Evolutionary conservation across 176 grass and related monocot genomes (phyloP).

Genomic region (Juncus inflexus): DNA sequence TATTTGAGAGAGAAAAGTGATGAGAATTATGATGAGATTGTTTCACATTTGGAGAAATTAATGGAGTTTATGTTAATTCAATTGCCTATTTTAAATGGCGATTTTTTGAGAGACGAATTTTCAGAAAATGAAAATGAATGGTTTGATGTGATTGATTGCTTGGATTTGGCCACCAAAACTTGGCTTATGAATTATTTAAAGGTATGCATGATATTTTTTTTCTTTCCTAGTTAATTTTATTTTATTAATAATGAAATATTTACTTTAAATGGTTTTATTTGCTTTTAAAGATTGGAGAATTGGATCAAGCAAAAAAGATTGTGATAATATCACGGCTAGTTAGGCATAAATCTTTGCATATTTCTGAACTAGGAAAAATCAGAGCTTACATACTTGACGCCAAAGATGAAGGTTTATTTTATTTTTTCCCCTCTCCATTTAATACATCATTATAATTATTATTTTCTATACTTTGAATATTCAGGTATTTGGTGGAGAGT

Average conservation of each 20-base stretch:
- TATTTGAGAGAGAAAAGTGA: conserved; percentile 48
- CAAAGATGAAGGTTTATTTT: conserved; percentile 58
- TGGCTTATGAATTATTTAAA: conserved; percentile 60
- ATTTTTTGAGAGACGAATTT: conserved; percentile 30
- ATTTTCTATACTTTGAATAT: too few species aligned
- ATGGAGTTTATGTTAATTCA: conserved; percentile 51
- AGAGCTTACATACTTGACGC: conserved; percentile 54
- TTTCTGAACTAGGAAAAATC: conserved; percentile 55
- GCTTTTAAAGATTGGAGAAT: conserved; percentile 47
- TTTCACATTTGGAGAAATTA: conserved; percentile 55
- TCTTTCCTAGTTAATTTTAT: conserved; percentile 2
- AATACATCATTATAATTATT: neutral
- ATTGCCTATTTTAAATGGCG: conserved; percentile 43
- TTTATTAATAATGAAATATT: neutral
- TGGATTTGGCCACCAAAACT: conserved; percentile 41
- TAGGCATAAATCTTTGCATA: conserved; percentile 34
- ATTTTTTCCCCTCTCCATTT: conserved; percentile 1
- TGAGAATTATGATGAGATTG: conserved; percentile 43
- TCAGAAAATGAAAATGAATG: conserved; percentile 35
- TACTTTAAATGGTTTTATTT: conserved; percentile 17
- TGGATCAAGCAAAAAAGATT: conserved; percentile 53
- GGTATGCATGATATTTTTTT: conserved; percentile 28
- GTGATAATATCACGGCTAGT: conserved; percentile 63
- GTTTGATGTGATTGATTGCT: conserved; percentile 64
- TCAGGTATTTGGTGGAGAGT: conserved; percentile 82